Base-by-base conservation (phyloP, 2,329 filamentous ascomycete genomes). In the Fusarium nelsonii region DNA sequence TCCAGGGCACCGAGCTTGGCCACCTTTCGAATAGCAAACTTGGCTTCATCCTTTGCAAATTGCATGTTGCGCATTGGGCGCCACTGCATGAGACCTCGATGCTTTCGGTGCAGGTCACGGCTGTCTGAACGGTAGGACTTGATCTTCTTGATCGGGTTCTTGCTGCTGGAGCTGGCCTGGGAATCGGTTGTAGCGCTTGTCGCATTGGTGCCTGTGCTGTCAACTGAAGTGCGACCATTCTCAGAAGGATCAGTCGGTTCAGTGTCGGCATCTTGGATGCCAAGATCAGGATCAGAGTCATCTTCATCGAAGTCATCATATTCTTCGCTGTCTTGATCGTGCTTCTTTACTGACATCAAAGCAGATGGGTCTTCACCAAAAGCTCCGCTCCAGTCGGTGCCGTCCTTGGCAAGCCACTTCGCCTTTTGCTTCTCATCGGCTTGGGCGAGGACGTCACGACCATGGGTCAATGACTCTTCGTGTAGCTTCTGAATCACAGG, bases 61-160 rank as follows among this genome's bases (percentile, higher is more conserved):
- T 90, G 89, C 23, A 89, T 84, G 76, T 97, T 97, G 40, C 95
- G 86, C 77, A 94, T 92, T 0, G 95, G 94, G 75, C 90, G 92
- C 94, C 94, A 98, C 79, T 98, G 95, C 93, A 97, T 97, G 76
- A 97, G 75, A 0, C 95, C 95, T 12, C 94, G 86, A 72, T 97
- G 94, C 81, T 94, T 93, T 1, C 94, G 88, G 77, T 94, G 91
- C 77, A 97, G 84, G 45, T 92, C 89, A 67, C 91, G 88, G 76
- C 90, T 93, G 66, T 89, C 86, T 58, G 84, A 84, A 73, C 88
- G 89, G 77, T 91, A 88, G 23, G 90, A 85, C 76, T 89, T 89
- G 75, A 85, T 84, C 70, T 85, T 82, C 70, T 83, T 83, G 63
- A 88, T 79, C 0, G 87, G 88, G 68, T 88, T 88, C 73, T 82